Evolutionary conservation across 1,284 basidiomycete genomes (phyloP).

Genomic region (Coriolopsis trogii): DNA sequence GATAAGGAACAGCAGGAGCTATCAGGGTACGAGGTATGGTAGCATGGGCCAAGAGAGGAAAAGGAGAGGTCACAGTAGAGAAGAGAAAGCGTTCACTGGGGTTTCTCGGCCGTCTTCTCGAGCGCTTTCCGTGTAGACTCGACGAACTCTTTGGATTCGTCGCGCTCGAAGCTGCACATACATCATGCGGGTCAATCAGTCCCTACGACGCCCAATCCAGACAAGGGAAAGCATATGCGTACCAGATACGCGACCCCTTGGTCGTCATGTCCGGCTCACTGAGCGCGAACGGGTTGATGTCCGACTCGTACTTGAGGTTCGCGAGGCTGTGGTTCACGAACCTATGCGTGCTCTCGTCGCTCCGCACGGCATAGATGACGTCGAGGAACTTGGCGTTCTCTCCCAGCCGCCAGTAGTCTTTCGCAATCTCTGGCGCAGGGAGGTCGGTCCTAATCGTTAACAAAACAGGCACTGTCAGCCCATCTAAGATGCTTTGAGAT

Average conservation of each 20-base stretch:
- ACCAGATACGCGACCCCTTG: conserved; percentile 79
- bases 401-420: conserved; percentile 90
- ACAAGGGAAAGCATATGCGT: conserved; percentile 7
- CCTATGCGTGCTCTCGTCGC: conserved; percentile 92
- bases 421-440: conserved; percentile 88
- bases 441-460: conserved; percentile 46
- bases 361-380: conserved; percentile 88
- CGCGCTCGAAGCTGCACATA: conserved; percentile 66
- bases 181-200: too few relatives aligned
- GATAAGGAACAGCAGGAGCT: too few relatives aligned
- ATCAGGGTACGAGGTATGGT: too few relatives aligned
- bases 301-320: conserved; percentile 74
- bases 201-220: conserved; percentile 24
- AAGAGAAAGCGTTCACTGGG: not conserved
- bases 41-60: too few relatives aligned
- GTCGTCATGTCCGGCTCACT: conserved; percentile 86
- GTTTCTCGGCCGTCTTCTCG: conserved; percentile 6
- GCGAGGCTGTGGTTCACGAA: conserved; percentile 94
- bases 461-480: not conserved
- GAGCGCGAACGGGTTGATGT: conserved; percentile 91
- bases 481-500: not conserved
- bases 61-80: too few relatives aligned
- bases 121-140: conserved; percentile 27
- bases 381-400: conserved; percentile 81
- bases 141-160: conserved; percentile 74